phyloP scores from a whole-genome alignment of 768 basidiomycete genomes.

The Mycena belliarum region DNA sequence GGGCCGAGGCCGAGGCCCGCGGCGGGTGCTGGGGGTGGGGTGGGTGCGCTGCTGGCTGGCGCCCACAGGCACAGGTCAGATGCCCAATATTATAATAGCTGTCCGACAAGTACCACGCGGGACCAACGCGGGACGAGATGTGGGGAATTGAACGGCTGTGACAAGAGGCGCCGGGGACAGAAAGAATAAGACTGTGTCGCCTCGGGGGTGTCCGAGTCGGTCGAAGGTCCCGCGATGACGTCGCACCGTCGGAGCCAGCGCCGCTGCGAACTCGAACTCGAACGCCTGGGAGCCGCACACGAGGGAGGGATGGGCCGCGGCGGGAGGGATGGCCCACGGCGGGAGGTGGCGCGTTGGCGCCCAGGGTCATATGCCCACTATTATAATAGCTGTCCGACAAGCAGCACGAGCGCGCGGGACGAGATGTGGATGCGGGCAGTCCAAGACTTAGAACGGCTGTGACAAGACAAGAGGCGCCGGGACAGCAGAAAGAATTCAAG shows the following conservation, averaged over 20 bases:
- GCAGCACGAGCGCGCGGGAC: background rate
- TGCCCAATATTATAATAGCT: background rate
- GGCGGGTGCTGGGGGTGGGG: no score
- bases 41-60: no score
- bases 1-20: background rate
- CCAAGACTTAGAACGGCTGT: background rate
- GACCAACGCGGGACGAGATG: background rate
- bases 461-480: background rate
- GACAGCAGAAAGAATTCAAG: no score
- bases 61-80: constrained; percentile 2
- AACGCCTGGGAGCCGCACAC: no score
- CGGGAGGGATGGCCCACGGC: no score
- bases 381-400: background rate
- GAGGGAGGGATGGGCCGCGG: no score
- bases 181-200: no score
- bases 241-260: no score
- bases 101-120: background rate
- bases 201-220: no score
- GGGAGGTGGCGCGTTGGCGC: constrained; percentile 2
- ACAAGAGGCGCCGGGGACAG: background rate
- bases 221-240: background rate
- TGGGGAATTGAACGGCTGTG: background rate
- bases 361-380: background rate
- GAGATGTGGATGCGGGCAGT: background rate
- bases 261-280: no score